Percentiles rank a stretch among this genome's conserved stretches.
phyloP scores from a whole-genome alignment of 768 basidiomycete species.

The Suillus americanus region DNA sequence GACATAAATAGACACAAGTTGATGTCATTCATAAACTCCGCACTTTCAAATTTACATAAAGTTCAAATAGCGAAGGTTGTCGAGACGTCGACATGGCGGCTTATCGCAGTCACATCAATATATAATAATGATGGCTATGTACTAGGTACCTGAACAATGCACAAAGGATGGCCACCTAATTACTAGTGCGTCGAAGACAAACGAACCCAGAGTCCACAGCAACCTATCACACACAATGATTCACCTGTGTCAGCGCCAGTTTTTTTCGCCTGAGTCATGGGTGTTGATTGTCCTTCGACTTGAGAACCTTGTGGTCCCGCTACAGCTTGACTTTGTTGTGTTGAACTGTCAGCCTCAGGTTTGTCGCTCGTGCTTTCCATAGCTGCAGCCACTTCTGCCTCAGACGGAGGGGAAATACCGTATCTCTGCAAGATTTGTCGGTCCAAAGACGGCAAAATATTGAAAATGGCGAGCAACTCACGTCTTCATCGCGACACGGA shows the following conservation, averaged over 20 bases:
- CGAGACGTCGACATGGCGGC: too few relatives aligned
- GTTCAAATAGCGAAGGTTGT: too few relatives aligned
- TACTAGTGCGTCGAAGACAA: background rate
- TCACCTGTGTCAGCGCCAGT: background rate
- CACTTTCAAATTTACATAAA: too few relatives aligned
- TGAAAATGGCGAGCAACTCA: background rate
- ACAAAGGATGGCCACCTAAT: background rate
- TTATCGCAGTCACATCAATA: too few relatives aligned
- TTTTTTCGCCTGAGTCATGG: background rate
- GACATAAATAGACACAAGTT: too few relatives aligned
- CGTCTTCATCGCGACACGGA: background rate
- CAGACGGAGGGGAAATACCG: background rate
- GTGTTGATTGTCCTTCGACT: background rate
- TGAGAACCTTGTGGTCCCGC: background rate
- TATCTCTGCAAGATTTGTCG: background rate
- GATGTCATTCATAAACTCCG: too few relatives aligned
- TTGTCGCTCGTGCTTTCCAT: background rate
- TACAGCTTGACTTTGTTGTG: background rate
- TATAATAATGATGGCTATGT: too few relatives aligned
- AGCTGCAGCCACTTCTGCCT: background rate
- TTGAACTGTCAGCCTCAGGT: background rate
- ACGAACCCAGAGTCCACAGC: background rate
- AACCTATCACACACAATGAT: background rate
- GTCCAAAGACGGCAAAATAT: background rate
- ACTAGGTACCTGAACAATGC: too few relatives aligned